Base-by-base conservation (phyloP, 2,329 filamentous ascomycete species). In the Tolypocladium amazonense region DNA sequence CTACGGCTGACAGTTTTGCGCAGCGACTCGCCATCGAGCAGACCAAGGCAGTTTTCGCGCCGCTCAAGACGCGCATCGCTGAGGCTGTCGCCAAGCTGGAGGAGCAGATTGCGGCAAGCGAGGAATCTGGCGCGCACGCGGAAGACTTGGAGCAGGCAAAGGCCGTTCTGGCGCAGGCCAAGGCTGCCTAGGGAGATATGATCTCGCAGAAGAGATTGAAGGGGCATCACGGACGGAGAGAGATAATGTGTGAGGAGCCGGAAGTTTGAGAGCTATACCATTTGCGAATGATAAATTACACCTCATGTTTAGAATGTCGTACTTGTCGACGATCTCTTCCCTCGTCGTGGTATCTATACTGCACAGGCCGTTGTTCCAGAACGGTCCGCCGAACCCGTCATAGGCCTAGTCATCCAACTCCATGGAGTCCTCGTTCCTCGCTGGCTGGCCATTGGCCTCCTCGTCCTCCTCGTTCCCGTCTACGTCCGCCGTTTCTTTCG, bases 11-110 rank as follows among this genome's bases (percentile, higher is more conserved):
- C 38, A 6, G 47, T 33, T 11, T 14, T 14, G 18, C 27, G 35
- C 68, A 96, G 92, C 83, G 84, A 76, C 83, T 84, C 77, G 92
- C 89, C 27, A 78, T 92, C n/a, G 86, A 92, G 65, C 90, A 99
- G 76, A 97, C 94, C 11, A 88, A 88, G 71, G 88, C 86, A 59
- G 85, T 97, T 35, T 88, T 97, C 67, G 87, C 81, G 2, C 84
- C 84, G 1, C 76, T 97, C 65, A 83, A 82, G 67, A 72, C 83
- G 69, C 88, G 90, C 69, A 91, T 97, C 66, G 75, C 74, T 54
- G 84, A 88, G 59, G 88, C 91, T 1, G 77, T 92, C 47, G 78
- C 82, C 60, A 90, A 87, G 70, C 79, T 97, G 56, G 86, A 95
- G 75, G 83, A 88, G 65, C 81, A 90, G 72, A 78, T 97, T 66